Evolutionary conservation across 1,284 basidiomycete genomes (phyloP), one percentile per base, ranked within the genome.

Genomic region (Cronartium quercuum): DNA sequence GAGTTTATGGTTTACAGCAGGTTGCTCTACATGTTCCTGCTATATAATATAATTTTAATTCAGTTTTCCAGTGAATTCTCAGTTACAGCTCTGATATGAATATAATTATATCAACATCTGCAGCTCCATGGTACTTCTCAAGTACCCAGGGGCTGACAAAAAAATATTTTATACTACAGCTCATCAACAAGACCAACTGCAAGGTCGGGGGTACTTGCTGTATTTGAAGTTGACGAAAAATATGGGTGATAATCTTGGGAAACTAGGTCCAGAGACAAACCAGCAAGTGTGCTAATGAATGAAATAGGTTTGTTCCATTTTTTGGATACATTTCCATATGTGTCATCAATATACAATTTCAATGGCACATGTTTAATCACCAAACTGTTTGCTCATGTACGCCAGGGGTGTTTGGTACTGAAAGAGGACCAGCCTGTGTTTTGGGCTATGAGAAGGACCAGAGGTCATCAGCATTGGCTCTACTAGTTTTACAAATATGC

Each of bases 181-280:
- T 82, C 80, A 2, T 78, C 68, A 0, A 78, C 79, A 60, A 84
- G 78, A 0, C 80, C 81, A 40, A 84, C 65, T 40, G 18, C 64
- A 3, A 66, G 21, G 6, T 47, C 44, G 3, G 35, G 24, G 7
- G 47, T 12, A 3, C 40, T n/a, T 2, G 41, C 5, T 9, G 34
- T 10, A 21, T 67, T 67, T 12, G 65, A 66, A 13, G 65, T 55
- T 1, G 12, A 34, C n/a, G 47, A 1, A 9, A 51, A 67, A n/a
- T 67, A 42, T n/a, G 21, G 57, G 57, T 67, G 35, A 34, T 15
- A 67, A 37, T 67, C 41, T 24, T 67, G 65, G 47, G 47, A 47
- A 3, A 37, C 37, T 12, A 21, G 18, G 1, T 67, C 15, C 4
- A 42, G 42, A 24, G 41, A 42, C 9, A 66, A 35, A 12, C 64